A percentile compares a stretch with the other conserved stretches of the same genome.
phyloP scores from a whole-genome alignment of 192 early-diverging fungal genomes.

The Cladochytrium replicatum region DNA sequence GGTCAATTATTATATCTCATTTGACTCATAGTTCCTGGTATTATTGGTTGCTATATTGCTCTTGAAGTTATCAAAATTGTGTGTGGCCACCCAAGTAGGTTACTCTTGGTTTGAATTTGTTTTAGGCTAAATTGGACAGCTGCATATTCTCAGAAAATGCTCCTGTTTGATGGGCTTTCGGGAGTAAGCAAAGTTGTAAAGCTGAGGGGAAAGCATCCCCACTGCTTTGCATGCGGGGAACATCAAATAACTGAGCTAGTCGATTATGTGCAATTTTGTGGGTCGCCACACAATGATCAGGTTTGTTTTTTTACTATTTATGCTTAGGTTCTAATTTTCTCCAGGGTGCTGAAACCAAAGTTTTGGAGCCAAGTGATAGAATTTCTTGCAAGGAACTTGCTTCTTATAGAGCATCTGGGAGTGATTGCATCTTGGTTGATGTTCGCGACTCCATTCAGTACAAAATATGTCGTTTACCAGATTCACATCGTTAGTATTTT shows the following conservation, averaged over 20 bases:
- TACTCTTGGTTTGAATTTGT: not conserved
- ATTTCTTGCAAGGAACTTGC: slow-evolving; percentile 23
- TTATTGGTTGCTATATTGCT: slow-evolving; percentile 87
- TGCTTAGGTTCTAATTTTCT: not conserved
- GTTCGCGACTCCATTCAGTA: slow-evolving; percentile 79
- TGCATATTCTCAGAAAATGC: slow-evolving; percentile 42
- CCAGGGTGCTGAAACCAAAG: not conserved
- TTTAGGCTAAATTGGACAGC: slow-evolving; percentile 2
- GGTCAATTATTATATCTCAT: not conserved
- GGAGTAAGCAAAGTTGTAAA: slow-evolving; percentile 74
- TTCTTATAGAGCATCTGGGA: not conserved
- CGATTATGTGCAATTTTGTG: slow-evolving; percentile 93
- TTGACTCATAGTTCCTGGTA: slow-evolving; percentile 65
- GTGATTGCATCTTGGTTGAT: slow-evolving; percentile 72
- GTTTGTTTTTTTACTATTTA: slow-evolving; percentile 13
- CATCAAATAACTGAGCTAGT: slow-evolving; percentile 62
- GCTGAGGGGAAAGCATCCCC: slow-evolving; percentile 53
- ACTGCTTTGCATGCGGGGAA: slow-evolving; percentile 84
- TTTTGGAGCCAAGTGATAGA: slow-evolving; percentile 31
- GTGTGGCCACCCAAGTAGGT: slow-evolving; percentile 42
- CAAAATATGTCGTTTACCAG: slow-evolving; percentile 68
- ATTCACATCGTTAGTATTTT: slow-evolving; percentile 33
- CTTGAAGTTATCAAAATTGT: slow-evolving; percentile 84
- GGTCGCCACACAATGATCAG: slow-evolving; percentile 65
- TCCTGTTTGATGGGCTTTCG: slow-evolving; percentile 68